phyloP scores from a whole-genome alignment of 2,329 filamentous ascomycete species.

The Aspergillus aculeatinus region DNA sequence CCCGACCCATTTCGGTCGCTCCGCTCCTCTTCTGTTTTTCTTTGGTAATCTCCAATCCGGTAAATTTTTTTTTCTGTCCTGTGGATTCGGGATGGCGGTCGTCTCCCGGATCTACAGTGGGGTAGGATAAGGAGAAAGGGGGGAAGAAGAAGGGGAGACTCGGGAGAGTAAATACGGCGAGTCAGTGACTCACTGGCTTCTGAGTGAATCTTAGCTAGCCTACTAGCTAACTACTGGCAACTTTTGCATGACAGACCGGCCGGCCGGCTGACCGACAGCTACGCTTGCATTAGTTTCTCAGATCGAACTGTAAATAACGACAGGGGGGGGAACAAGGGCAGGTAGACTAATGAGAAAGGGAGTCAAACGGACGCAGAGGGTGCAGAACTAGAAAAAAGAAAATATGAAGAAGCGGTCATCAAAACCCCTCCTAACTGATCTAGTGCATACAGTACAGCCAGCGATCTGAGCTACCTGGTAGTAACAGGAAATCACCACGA shows the following conservation, averaged over 20 bases:
- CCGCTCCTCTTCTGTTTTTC: neutral
- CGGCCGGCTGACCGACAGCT: neutral
- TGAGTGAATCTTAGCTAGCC: neutral
- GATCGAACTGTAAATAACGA: neutral
- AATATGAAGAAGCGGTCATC: neutral
- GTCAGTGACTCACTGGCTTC: neutral
- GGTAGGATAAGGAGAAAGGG: neutral
- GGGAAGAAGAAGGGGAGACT: neutral
- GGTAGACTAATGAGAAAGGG: neutral
- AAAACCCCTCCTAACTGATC: neutral
- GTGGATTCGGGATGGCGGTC: neutral
- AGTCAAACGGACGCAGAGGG: neutral
- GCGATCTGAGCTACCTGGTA: neutral
- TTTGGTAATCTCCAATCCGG: neutral
- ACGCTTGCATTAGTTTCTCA: neutral
- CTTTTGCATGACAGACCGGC: neutral
- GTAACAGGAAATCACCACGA: neutral
- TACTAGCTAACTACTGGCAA: neutral
- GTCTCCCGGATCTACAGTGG: neutral
- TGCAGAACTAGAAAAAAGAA: neutral
- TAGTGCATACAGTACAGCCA: neutral
- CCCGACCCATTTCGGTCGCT: slow-evolving; percentile 5
- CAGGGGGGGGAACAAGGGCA: neutral
- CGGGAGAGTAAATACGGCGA: neutral
- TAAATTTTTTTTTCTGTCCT: neutral